phyloP scores from a whole-genome alignment of 2,329 filamentous ascomycete species.

The Elsinoe australis region DNA sequence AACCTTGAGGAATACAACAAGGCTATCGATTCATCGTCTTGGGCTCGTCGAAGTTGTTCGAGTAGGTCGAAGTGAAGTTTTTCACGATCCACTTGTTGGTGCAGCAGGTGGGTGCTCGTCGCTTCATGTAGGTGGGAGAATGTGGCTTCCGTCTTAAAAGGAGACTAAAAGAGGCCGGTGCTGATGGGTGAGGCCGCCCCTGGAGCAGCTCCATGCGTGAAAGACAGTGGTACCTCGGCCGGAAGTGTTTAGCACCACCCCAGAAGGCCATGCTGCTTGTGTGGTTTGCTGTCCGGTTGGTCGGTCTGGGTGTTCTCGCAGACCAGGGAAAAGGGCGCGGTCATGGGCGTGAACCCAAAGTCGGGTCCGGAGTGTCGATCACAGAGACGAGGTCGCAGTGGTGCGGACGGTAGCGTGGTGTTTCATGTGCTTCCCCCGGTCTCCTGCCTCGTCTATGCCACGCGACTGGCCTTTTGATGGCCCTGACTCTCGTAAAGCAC shows the following conservation, averaged over 20 bases:
- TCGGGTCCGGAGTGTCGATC: slow-evolving; percentile 10
- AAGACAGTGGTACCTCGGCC: slow-evolving; percentile 10
- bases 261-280: background rate
- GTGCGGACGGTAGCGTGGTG: slow-evolving; percentile 15
- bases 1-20: background rate
- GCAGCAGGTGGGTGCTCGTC: slow-evolving; percentile 5
- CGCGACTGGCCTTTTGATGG: too few relatives aligned
- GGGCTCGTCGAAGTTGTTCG: background rate
- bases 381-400: background rate
- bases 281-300: background rate
- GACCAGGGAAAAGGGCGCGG: background rate
- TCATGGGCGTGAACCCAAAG: too few relatives aligned
- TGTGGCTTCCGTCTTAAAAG: background rate
- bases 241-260: slow-evolving; percentile 12
- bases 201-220: slow-evolving; percentile 7
- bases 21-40: slow-evolving; percentile 4
- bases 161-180: background rate
- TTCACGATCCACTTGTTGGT: background rate
- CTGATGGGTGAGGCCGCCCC: background rate
- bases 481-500: slow-evolving; percentile 15
- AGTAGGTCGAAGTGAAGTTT: background rate
- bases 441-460: background rate
- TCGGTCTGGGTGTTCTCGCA: background rate
- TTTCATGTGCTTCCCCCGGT: slow-evolving; percentile 12
- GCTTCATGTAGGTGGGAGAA: slow-evolving; percentile 13